phyloP scores from a whole-genome alignment of 2,329 filamentous ascomycete genomes.

The Xylariomycetidae sp. region DNA sequence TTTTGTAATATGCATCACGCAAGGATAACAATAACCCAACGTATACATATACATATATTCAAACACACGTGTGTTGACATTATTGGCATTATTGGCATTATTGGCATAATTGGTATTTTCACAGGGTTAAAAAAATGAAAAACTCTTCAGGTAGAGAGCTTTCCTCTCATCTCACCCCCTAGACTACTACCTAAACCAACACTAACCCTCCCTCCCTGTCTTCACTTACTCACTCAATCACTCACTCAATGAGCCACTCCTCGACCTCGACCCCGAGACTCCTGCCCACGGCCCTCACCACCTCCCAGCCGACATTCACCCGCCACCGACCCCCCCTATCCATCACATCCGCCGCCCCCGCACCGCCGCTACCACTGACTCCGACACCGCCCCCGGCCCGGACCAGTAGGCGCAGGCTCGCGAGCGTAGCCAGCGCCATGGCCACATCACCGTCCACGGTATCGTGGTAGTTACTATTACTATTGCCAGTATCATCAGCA shows the following conservation, averaged over 20 bases:
- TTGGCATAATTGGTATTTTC: too few species aligned
- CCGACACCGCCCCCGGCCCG: slow-evolving; percentile 59
- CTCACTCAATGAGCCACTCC: slow-evolving; percentile 67
- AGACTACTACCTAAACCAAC: too few species aligned
- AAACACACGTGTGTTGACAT: too few species aligned
- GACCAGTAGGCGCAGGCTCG: slow-evolving; percentile 64
- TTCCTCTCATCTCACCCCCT: slow-evolving; percentile 1
- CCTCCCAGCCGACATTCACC: slow-evolving; percentile 76
- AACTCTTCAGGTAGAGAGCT: too few species aligned
- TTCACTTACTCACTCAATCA: neutral
- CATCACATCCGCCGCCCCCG: slow-evolving; percentile 68
- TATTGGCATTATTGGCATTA: too few species aligned
- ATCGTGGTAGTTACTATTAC: slow-evolving; percentile 12
- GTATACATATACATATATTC: too few species aligned
- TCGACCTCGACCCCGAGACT: slow-evolving; percentile 74
- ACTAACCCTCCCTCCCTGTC: neutral
- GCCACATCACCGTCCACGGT: slow-evolving; percentile 52
- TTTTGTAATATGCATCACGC: too few species aligned
- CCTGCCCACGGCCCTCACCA: slow-evolving; percentile 64
- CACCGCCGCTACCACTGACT: slow-evolving; percentile 62
- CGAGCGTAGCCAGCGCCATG: slow-evolving; percentile 67
- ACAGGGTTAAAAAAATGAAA: too few species aligned
- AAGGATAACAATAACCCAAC: too few species aligned
- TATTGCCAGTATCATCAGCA: slow-evolving; percentile 31
- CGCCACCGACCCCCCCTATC: slow-evolving; percentile 71